Base-by-base conservation (phyloP, 352 stramenopile genomes). In the Phytophthora ohioensis region DNA sequence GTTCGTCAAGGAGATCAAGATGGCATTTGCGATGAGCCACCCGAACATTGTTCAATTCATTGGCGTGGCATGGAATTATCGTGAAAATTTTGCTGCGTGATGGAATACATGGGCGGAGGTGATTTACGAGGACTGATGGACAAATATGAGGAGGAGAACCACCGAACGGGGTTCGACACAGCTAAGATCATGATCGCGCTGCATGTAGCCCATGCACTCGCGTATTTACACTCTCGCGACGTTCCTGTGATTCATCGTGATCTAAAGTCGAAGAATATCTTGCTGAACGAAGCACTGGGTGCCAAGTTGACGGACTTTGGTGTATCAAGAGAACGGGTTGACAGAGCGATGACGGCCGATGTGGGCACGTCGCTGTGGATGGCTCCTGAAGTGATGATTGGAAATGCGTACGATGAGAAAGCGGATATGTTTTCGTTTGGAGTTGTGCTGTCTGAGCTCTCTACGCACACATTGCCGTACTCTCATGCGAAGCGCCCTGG, bases 221-320 rank as follows among this genome's bases (percentile, higher is more conserved):
- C 56, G 13, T 88, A 88, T 47, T 63, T 89, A 34, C 81, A 89
- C 48, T 78, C 73, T 34, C 65, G 75, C 3, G 68, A 67, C 30
- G 73, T 70, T 10, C 72, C 73, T 41, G 64, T 85, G 31, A 65
- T 81, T 6, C 75, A 81, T 67, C 74, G 74, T 0, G 74, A 81
- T 39, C 62, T 81, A 64, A 70, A 70, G 45, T 70, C 63, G 32
- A 70, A 70, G 53, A 70, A 70, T 46, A 70, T 70, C 4, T 17
- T 85, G 43, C 71, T 88, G 8, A 88, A 81, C 46, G 34, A 59
- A 27, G 67, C 80, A 0, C 36, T 85, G 52, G 69, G 84, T 12
- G 81, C 81, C 10, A 91, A 91, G 53, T 65, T 91, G 51, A 90
- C 76, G 32, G 84, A 91, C 64, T 91, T 91, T 78, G 81, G 81